Conservation (phyloP, 78 protist species). For the Carpediemonas membranifera region DNA sequence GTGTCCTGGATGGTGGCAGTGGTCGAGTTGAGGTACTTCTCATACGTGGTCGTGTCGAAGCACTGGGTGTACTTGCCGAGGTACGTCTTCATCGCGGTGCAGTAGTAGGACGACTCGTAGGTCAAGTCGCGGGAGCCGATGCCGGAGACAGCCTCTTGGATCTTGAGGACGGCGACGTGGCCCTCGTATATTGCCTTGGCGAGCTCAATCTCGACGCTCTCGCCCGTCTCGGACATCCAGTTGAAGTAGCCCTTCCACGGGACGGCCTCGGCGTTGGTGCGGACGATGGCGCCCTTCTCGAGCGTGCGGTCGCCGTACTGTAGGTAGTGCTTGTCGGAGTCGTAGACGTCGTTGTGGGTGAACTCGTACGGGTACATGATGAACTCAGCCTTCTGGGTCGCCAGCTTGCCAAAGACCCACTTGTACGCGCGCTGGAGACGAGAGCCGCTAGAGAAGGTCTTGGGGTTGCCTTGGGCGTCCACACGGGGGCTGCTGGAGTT, state of each 20-base stretch:
- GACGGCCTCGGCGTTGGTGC: background rate
- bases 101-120: slow-evolving; percentile 1
- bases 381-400: background rate
- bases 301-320: background rate
- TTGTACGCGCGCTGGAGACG: slow-evolving; percentile 7
- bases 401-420: background rate
- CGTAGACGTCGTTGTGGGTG: background rate
- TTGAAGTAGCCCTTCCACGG: background rate
- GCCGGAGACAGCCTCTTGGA: background rate
- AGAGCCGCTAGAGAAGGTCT: too few species aligned
- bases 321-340: background rate
- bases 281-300: background rate
- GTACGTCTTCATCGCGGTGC: background rate
- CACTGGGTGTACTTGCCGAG: slow-evolving; percentile 4
- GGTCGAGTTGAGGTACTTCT: background rate
- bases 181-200: slow-evolving; percentile 5
- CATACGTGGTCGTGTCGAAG: background rate
- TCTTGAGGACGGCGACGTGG: background rate
- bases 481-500: too few species aligned
- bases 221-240: background rate
- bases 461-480: too few species aligned
- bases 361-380: background rate
- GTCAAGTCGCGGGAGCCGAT: background rate
- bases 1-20: background rate
- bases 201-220: background rate